These are phyloP conservation scores for Biancaea sappan DNA, from an alignment of 306 rosid genomes.

Conservation along the genomic window DNA sequence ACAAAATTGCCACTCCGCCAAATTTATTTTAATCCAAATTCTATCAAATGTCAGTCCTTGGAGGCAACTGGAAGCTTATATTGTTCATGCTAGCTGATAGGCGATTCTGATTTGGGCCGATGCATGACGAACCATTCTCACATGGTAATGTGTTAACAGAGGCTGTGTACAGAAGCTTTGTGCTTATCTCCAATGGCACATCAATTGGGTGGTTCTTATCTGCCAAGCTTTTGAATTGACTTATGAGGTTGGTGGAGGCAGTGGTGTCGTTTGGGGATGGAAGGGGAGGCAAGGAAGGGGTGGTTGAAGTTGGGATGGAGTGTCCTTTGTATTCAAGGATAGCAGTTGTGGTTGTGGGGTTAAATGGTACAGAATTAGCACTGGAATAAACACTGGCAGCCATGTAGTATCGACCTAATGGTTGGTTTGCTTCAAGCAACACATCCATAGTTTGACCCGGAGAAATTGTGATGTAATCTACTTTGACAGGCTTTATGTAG, in stretches of 20 bases:
- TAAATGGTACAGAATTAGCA: background rate
- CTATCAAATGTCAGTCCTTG: too few relatives aligned
- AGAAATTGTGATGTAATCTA: constrained; percentile 46
- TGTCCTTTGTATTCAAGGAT: constrained; percentile 38
- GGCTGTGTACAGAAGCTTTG: constrained; percentile 30
- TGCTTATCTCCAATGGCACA: constrained; percentile 41
- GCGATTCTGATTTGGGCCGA: too few relatives aligned
- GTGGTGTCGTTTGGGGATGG: too few relatives aligned
- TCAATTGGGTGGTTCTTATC: too few relatives aligned
- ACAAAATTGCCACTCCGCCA: too few relatives aligned
- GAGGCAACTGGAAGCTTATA: too few relatives aligned
- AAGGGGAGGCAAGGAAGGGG: constrained; percentile 46
- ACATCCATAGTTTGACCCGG: constrained; percentile 68
- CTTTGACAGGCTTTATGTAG: constrained; percentile 52
- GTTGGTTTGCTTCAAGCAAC: too few relatives aligned
- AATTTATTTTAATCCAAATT: too few relatives aligned
- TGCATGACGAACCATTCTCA: constrained; percentile 25
- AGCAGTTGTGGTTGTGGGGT: constrained; percentile 56
- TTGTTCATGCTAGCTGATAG: too few relatives aligned
- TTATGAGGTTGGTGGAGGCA: too few relatives aligned
- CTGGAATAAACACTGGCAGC: constrained; percentile 55
- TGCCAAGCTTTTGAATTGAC: too few relatives aligned
- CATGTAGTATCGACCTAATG: constrained; percentile 49
- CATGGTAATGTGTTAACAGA: constrained; percentile 54
- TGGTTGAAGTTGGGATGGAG: background rate